phyloP scores from a whole-genome alignment of 2,329 filamentous ascomycete genomes.

The Hypocreales sp. region DNA sequence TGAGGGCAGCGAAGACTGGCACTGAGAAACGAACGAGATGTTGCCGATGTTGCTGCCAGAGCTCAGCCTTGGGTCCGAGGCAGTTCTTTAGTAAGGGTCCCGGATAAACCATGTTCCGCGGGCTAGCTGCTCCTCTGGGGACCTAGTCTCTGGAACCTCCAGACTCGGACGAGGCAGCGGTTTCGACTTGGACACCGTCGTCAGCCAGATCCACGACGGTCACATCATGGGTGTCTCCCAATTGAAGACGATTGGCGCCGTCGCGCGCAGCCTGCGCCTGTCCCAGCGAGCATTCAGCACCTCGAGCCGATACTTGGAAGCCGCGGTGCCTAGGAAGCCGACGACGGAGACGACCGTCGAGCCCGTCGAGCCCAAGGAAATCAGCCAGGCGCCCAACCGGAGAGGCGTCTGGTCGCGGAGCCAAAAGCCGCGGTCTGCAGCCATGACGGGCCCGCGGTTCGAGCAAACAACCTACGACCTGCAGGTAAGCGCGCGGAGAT shows the following conservation, averaged over 20 bases:
- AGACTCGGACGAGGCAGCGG: too few relatives aligned
- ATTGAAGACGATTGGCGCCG: constrained; percentile 27
- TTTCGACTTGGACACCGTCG: too few relatives aligned
- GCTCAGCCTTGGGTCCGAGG: too few relatives aligned
- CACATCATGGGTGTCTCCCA: constrained; percentile 26
- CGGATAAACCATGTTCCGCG: too few relatives aligned
- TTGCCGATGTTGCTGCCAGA: too few relatives aligned
- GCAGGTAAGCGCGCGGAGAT: constrained; percentile 48
- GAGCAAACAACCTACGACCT: constrained; percentile 90
- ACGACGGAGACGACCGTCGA: constrained; percentile 25
- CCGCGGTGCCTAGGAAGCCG: constrained; percentile 22
- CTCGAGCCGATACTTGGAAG: constrained; percentile 30
- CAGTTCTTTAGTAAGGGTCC: too few relatives aligned
- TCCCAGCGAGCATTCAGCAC: constrained; percentile 31
- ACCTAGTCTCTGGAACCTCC: too few relatives aligned
- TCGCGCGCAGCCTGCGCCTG: constrained; percentile 28
- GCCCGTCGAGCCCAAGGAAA: constrained; percentile 26
- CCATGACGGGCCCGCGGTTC: constrained; percentile 89
- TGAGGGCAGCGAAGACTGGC: too few relatives aligned
- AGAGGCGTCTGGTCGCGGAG: constrained; percentile 66
- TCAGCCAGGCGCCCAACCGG: constrained; percentile 77
- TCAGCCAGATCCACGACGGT: neutral
- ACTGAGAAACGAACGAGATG: too few relatives aligned
- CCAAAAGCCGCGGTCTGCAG: constrained; percentile 65
- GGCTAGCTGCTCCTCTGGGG: too few relatives aligned